Base-by-base conservation (phyloP, 2,329 filamentous ascomycete species). In the Ophiostoma sp. region DNA sequence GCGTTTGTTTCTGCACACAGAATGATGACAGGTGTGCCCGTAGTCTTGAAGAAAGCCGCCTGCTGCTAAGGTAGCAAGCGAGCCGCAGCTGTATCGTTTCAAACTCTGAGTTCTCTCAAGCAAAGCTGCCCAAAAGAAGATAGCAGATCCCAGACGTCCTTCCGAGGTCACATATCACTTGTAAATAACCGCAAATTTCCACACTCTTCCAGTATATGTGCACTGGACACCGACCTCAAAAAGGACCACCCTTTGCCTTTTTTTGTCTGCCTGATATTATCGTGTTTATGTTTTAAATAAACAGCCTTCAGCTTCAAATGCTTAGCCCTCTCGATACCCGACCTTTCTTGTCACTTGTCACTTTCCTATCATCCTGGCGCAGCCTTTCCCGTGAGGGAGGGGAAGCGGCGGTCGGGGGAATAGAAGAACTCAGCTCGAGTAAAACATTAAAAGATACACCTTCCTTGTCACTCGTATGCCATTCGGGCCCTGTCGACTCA, bases 111-210 rank as follows among this genome's bases (percentile, higher is more conserved):
- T 18, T 27, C 49, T 36, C 27, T 18, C 27, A 60, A 18, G 55
- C 55, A 60, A 40, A 38, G 55, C 27, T 60, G 9, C 49, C 49
- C 49, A 55, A 55, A 27, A 55, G n/a, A 55, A 55, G 49, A 55
- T 55, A n/a, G 27, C 7, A 27, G 27, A 27, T 27, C 27, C 27
- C 27, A 27, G 27, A 27, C 27, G 11, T 60, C 27, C 27, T 12
- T 14, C 27, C 11, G 4, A 40, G 27, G 55, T 60, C 55, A 40
- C 55, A 58, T 60, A 38, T 60, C 55, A 40, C 27, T 38, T 60
- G 55, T 8, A 14, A 60, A 38, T 6, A 58, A 16, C 7, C 49
- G 7, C n/a, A 55, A 55, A 55, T 27, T 36, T 27, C 49, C n/a
- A 55, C 49, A 3, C 49, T 55, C 49, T 55, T 47, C 49, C n/a